Percentiles rank a stretch among this genome's conserved stretches.
phyloP scores from a whole-genome alignment of 2,329 filamentous ascomycete genomes.

The Trichoderma pleuroti region DNA sequence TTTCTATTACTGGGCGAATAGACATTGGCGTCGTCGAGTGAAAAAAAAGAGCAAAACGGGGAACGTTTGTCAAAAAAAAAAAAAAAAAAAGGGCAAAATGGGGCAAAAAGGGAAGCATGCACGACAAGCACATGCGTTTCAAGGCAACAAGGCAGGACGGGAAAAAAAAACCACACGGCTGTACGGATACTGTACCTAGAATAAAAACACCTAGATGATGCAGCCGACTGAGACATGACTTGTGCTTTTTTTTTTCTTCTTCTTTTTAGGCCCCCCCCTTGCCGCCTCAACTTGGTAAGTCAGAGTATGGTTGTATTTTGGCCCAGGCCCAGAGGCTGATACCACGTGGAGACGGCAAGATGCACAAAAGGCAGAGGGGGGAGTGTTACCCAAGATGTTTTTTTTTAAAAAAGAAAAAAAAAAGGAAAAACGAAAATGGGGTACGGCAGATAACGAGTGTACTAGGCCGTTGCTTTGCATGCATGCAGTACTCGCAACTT shows the following conservation, averaged over 20 bases:
- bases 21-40: not conserved
- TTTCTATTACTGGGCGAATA: not conserved
- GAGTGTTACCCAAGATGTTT: not conserved
- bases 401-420: not conserved
- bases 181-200: too few relatives aligned
- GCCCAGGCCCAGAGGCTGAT: not conserved
- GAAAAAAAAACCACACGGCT: not conserved
- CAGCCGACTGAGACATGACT: not conserved
- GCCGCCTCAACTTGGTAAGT: slow-evolving; percentile 12
- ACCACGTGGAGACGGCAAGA: not conserved
- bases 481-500: not conserved
- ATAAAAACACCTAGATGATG: not conserved
- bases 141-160: not conserved
- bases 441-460: not conserved
- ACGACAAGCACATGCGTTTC: too few relatives aligned
- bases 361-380: not conserved
- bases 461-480: too few relatives aligned
- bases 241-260: not conserved
- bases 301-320: not conserved
- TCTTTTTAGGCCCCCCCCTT: too few relatives aligned
- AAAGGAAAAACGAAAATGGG: not conserved
- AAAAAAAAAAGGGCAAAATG: too few relatives aligned
- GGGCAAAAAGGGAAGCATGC: not conserved
- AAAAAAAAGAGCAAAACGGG: not conserved
- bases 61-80: not conserved